Base-by-base conservation (phyloP, 305 asterid genomes). In the Salvia sclarea region DNA sequence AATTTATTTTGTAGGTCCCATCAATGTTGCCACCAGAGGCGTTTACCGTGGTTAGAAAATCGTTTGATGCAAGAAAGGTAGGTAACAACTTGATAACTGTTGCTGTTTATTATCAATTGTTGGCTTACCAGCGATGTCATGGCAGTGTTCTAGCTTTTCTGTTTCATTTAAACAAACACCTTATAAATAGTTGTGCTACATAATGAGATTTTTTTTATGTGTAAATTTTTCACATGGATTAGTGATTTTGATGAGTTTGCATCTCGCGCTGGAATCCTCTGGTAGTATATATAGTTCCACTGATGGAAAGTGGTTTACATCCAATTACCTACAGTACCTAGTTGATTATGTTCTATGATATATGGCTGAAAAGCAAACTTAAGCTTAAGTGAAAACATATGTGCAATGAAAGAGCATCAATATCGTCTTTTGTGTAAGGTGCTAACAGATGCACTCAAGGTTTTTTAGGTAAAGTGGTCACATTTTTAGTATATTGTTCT, bases 1-100 rank as follows among this genome's bases (percentile, higher is more conserved):
- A 52, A 55, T 73, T 55, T 57, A 5, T 72, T 56, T 77, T 81
- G 77, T 73, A 94, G 99, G 98, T 94, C 64, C 88, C 98, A 75
- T 91, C 99, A 30, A 89, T 91, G 95, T 80, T 94, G 87, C 99
- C 98, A 40, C 72, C 83, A 12, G 98, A 91, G 73, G 97, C 97
- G 11, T 94, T 94, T 78, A 83, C 82, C 14, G 90, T 94, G 68
- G 78, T 89, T 68, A 81, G 99, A 76, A 91, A 94, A 79, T 94
- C 98, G 7, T 94, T 94, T 78, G 99, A 94, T 78, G 99, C 97
- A 13, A 87, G 99, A 78, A 94, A 89, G 98, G 99, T 94, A 65
- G 69, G 85, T 55, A 37, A 60, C 68, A 37, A 38, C 52, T 57
- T 33, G 44, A 33, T n/a, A 25, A 38, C 9, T 33, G 0, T 31